These are phyloP conservation scores for Quercus wislizeni DNA, from an alignment of 306 rosid genomes.

Conservation along the genomic window DNA sequence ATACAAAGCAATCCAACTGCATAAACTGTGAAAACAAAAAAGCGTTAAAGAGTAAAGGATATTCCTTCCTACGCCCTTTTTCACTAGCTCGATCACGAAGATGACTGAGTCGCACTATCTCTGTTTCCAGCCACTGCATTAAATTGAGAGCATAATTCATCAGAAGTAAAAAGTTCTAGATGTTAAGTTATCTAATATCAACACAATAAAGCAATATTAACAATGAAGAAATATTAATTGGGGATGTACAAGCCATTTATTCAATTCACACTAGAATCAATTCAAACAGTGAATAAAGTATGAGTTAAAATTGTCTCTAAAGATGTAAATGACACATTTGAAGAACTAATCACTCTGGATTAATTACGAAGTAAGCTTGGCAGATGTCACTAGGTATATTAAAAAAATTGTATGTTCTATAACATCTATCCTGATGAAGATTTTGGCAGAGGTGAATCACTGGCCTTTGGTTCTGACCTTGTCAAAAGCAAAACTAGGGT, in stretches of 20 bases:
- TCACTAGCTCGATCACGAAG: slow-evolving; percentile 99
- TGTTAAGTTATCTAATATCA: slow-evolving; percentile 1
- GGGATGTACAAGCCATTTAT: too few species aligned
- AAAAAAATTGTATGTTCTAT: background rate
- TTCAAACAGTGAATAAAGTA: background rate
- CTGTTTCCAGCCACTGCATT: slow-evolving; percentile 90
- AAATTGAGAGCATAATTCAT: slow-evolving; percentile 23
- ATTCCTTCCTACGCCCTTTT: slow-evolving; percentile 90
- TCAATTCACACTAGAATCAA: background rate
- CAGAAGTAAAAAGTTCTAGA: slow-evolving; percentile 10
- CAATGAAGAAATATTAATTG: background rate
- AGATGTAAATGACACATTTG: background rate
- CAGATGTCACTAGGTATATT: background rate
- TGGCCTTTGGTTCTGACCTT: background rate
- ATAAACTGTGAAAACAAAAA: slow-evolving; percentile 1
- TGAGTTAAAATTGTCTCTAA: background rate
- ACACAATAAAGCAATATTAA: slow-evolving; percentile 1
- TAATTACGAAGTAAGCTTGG: background rate
- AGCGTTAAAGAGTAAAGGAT: slow-evolving; percentile 54
- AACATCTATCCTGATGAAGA: background rate
- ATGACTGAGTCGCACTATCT: slow-evolving; percentile 83
- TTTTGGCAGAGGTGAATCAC: background rate
- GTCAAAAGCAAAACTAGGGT: too few species aligned
- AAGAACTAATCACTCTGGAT: background rate
- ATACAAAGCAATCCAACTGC: slow-evolving; percentile 3